phyloP scores from a whole-genome alignment of 1,139 yeast species.

The Spencermartinsiella ligniputridi region DNA sequence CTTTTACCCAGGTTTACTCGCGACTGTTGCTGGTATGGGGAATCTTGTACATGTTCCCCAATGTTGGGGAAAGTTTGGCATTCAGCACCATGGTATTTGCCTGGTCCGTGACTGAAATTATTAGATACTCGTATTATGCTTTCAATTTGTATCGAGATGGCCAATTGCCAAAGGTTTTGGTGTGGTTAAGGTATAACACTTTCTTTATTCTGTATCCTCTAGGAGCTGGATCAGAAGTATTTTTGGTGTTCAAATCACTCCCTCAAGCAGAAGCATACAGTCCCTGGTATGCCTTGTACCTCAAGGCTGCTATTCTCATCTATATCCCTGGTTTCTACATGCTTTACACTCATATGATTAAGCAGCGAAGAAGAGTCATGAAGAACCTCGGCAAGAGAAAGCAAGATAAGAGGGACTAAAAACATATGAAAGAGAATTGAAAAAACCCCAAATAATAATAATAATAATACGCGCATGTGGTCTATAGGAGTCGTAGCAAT shows the following conservation, averaged over 20 bases:
- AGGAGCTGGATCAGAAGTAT: constrained; percentile 83
- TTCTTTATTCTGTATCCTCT: constrained; percentile 82
- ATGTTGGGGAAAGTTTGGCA: constrained; percentile 52
- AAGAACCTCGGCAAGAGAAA: constrained; percentile 31
- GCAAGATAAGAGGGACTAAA: constrained; percentile 17
- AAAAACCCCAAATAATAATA: background rate
- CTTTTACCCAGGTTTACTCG: constrained; percentile 81
- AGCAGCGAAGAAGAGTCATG: constrained; percentile 52
- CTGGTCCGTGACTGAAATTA: constrained; percentile 88
- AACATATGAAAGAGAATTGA: background rate
- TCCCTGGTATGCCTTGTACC: constrained; percentile 48
- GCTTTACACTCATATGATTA: constrained; percentile 82
- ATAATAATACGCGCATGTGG: no score
- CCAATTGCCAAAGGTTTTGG: constrained; percentile 59
- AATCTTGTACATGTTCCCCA: constrained; percentile 67
- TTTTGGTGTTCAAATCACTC: constrained; percentile 64
- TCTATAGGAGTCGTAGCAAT: constrained; percentile 19
- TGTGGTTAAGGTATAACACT: constrained; percentile 76
- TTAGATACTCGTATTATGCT: constrained; percentile 82
- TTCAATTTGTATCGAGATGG: constrained; percentile 47
- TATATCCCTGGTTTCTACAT: constrained; percentile 87
- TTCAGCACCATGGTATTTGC: constrained; percentile 69
- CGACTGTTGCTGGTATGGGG: constrained; percentile 83
- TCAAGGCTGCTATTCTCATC: constrained; percentile 54
- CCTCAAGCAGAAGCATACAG: constrained; percentile 57